Evolutionary conservation across 2,329 filamentous ascomycete genomes (phyloP), one percentile per base, ranked within the genome.

Genomic region (Xylariaceae sp.): DNA sequence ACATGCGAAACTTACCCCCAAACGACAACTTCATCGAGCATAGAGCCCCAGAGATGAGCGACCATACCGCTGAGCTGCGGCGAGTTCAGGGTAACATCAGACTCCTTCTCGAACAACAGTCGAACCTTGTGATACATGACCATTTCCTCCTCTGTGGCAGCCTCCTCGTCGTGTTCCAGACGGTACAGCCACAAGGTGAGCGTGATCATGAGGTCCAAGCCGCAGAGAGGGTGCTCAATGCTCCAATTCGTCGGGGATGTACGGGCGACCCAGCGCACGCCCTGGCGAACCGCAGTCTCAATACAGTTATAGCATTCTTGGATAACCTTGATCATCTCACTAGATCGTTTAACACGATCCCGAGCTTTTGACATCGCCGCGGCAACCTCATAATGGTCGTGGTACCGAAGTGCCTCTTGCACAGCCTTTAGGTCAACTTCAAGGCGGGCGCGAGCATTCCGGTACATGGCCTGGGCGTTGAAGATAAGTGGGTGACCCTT

Each of bases 161-260:
- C 86, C 76, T 97, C 92, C 62, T 95, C 91, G 77, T 99, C 94
- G 76, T 97, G 91, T 87, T 99, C 94, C 78, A 99, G 87, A 75
- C 91, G 91, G 78, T 96, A 97, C 66, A 99, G 86, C 94, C 94
- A 99, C 64, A 97, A 80, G 67, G 90, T 96, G 65, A 99, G 86
- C 65, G 96, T 94, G 71, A 97, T 94, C 84, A 99, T 96, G 63
- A 97, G 80, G 72, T 99, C 94, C 76, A 99, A 84, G 60, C 92
- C 92, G 68, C 91, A 96, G 55, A 99, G 85, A 50, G 94, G 91
- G 71, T 99, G 92, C 76, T 99, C 94, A 58, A 97, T 89, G 71
- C 92, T 97, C 94, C 94, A 99, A 74, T 97, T 97, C 46, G 94
- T 96, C 27, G 94, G 91, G 46, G 91, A 96, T 27, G 92, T 96